Conservation (phyloP, 768 basidiomycete species). For the Phaeolepiota aurea region DNA sequence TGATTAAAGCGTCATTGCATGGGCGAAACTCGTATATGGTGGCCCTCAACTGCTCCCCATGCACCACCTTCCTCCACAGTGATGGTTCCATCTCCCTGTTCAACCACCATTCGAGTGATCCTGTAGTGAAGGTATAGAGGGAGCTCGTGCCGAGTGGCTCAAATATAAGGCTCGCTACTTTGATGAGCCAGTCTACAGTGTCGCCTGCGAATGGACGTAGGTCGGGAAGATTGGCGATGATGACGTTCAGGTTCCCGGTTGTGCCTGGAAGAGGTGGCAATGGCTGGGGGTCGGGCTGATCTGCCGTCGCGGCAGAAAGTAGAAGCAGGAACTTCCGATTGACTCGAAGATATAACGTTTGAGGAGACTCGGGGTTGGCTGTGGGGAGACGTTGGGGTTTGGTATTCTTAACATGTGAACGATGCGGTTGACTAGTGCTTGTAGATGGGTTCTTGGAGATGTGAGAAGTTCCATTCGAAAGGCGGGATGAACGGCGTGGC, state of each 20-base stretch:
- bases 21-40: constrained; percentile 11
- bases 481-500: neutral
- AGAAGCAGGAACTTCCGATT: constrained; percentile 6
- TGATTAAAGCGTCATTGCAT: constrained; percentile 5
- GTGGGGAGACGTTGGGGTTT: constrained; percentile 1
- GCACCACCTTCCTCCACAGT: neutral
- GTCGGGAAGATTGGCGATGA: constrained; percentile 7
- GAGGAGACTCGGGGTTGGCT: neutral
- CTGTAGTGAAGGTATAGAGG: constrained; percentile 12
- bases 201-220: constrained; percentile 8
- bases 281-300: constrained; percentile 5
- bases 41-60: neutral
- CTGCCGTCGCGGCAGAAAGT: constrained; percentile 4
- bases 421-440: neutral
- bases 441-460: neutral
- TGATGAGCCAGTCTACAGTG: constrained; percentile 11
- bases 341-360: constrained; percentile 9
- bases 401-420: neutral
- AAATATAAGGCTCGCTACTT: constrained; percentile 10
- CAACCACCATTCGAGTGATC: constrained; percentile 10
- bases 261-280: constrained; percentile 4
- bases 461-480: too few species aligned
- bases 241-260: constrained; percentile 9
- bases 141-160: constrained; percentile 12
- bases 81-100: constrained; percentile 9